Conservation (phyloP, 2,329 filamentous ascomycete species). For the Berkeleyomyces rouxiae region DNA sequence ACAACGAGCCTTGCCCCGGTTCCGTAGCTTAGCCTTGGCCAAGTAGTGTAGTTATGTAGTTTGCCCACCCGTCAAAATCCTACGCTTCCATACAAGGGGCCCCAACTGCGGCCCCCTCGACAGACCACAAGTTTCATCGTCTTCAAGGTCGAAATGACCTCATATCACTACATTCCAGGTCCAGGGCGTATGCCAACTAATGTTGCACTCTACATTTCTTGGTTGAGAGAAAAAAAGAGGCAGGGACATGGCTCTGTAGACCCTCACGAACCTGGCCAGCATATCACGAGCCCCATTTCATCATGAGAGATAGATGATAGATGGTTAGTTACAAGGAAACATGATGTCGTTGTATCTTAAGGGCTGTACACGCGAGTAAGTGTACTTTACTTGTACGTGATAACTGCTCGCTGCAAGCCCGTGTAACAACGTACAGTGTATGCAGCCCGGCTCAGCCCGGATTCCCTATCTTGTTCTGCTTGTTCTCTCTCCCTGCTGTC, state of each 20-base stretch:
- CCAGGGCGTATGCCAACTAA: neutral
- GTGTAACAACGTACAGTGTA: neutral
- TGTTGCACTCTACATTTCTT: neutral
- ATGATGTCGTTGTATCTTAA: no score
- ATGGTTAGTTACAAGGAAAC: no score
- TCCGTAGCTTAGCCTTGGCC: neutral
- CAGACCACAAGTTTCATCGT: neutral
- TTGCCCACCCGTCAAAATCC: conserved; percentile 1
- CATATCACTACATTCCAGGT: neutral
- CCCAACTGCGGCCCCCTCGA: no score
- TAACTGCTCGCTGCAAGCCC: no score
- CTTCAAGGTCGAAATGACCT: neutral
- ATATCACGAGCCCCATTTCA: no score
- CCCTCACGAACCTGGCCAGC: no score
- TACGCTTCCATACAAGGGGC: neutral
- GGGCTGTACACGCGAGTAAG: no score
- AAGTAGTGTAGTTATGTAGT: no score
- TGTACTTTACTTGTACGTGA: no score
- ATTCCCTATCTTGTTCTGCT: neutral
- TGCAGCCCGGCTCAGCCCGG: neutral
- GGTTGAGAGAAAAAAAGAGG: no score
- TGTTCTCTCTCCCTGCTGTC: neutral
- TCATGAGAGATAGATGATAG: no score
- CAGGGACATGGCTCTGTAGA: no score
- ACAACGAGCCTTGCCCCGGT: neutral